Evolutionary conservation across 208 protist genomes (phyloP).

Genomic region (Leishmania guyanensis): DNA sequence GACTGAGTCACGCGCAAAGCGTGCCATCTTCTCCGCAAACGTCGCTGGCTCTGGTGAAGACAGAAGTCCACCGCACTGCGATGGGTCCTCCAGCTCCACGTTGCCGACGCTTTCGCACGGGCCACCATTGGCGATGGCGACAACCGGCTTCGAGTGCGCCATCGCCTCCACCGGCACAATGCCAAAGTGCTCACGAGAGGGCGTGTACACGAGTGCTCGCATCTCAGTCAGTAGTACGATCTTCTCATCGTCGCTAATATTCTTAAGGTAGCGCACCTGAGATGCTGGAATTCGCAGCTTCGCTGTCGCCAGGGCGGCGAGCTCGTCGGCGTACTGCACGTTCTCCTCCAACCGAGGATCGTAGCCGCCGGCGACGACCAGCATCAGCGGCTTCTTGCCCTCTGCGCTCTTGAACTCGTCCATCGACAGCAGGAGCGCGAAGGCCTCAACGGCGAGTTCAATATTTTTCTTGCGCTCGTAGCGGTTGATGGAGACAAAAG

Average conservation of each 20-base stretch:
- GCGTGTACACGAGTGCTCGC: conserved; percentile 93
- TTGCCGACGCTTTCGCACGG: conserved; percentile 87
- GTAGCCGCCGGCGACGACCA: conserved; percentile 91
- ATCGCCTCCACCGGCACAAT: conserved; percentile 93
- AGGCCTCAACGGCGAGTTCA: conserved; percentile 87
- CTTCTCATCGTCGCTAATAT: conserved; percentile 81
- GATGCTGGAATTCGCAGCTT: conserved; percentile 22
- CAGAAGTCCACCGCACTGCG: conserved; percentile 49
- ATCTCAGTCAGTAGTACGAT: conserved; percentile 69
- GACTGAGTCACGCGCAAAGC: conserved; percentile 34
- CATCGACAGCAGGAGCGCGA: conserved; percentile 43
- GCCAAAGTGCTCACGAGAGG: conserved; percentile 96
- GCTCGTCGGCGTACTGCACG: conserved; percentile 73
- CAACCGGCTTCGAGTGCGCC: conserved; percentile 72
- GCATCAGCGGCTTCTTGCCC: conserved; percentile 29
- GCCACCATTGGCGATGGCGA: conserved; percentile 93
- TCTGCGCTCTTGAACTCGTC: conserved; percentile 22
- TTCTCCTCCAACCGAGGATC: conserved; percentile 82
- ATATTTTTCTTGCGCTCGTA: conserved; percentile 99
- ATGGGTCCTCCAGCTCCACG: conserved; percentile 27
- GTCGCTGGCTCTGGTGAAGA: conserved; percentile 57
- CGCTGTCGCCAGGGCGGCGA: conserved; percentile 52
- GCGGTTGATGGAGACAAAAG: conserved; percentile 97
- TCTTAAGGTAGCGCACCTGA: conserved; percentile 77
- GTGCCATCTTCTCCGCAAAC: conserved; percentile 64